phyloP scores from a whole-genome alignment of 2,329 filamentous ascomycete genomes.

The Alternaria arbusti region DNA sequence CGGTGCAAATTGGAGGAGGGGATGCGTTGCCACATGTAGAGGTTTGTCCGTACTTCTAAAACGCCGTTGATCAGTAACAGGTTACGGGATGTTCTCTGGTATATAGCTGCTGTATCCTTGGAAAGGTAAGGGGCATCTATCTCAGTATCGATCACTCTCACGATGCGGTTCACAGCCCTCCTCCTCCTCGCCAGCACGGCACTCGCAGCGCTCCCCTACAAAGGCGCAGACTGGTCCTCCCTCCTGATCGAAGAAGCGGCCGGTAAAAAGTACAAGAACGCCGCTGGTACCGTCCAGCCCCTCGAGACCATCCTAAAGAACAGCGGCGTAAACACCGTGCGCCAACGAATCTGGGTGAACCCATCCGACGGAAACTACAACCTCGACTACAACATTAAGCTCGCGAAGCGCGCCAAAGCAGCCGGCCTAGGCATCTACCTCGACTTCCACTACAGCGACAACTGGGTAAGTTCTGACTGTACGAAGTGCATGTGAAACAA shows the following conservation, averaged over 20 bases:
- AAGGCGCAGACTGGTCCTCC: constrained; percentile 75
- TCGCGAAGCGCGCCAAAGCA: constrained; percentile 69
- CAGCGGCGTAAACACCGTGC: constrained; percentile 71
- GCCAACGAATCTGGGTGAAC: constrained; percentile 76
- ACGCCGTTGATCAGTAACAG: neutral
- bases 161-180: constrained; percentile 37
- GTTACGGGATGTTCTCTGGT: neutral
- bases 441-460: constrained; percentile 72
- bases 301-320: constrained; percentile 68
- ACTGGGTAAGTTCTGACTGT: constrained; percentile 54
- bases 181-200: constrained; percentile 29
- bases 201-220: constrained; percentile 63
- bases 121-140: neutral
- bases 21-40: constrained; percentile 3
- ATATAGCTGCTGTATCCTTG: neutral
- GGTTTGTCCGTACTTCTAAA: neutral
- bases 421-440: constrained; percentile 67
- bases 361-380: constrained; percentile 67
- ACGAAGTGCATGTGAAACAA: too few species aligned
- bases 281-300: constrained; percentile 58
- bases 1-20: neutral
- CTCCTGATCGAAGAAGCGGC: constrained; percentile 66
- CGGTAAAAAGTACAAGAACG: constrained; percentile 67
- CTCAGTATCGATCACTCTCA: constrained; percentile 2
- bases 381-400: constrained; percentile 71